Evolutionary conservation across 257 asterid genomes (phyloP).

Genomic region (Nicotiana sylvestris): DNA sequence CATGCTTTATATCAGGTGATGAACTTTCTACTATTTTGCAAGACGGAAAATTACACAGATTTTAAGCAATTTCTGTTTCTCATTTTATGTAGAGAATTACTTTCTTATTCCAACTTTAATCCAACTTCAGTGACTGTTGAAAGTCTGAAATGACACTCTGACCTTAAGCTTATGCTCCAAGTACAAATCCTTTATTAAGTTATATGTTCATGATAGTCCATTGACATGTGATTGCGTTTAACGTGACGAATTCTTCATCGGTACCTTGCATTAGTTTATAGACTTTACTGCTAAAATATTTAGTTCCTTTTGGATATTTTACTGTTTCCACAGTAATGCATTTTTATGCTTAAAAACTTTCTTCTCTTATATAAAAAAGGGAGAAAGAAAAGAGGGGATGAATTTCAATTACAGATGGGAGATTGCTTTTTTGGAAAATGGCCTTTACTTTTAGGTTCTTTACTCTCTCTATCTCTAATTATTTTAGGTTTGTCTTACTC

Average conservation of each 20-base stretch:
- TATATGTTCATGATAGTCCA: neutral
- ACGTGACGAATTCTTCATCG: neutral
- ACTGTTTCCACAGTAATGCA: neutral
- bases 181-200: neutral
- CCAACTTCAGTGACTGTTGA: neutral
- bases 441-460: neutral
- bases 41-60: neutral
- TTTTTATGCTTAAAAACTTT: neutral
- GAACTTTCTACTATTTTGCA: neutral
- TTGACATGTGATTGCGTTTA: neutral
- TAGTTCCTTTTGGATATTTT: neutral
- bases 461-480: neutral
- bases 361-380: neutral
- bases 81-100: neutral
- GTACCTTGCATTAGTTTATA: neutral
- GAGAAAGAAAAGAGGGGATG: neutral
- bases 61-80: neutral
- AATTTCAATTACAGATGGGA: neutral
- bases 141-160: neutral
- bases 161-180: neutral
- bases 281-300: neutral
- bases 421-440: neutral
- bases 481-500: neutral
- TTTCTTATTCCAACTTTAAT: neutral
- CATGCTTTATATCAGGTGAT: constrained; percentile 56